Evolutionary conservation across 2,329 filamentous ascomycete species (phyloP), one percentile per base, ranked within the genome.

Genomic region (Elsinoe necatrix): DNA sequence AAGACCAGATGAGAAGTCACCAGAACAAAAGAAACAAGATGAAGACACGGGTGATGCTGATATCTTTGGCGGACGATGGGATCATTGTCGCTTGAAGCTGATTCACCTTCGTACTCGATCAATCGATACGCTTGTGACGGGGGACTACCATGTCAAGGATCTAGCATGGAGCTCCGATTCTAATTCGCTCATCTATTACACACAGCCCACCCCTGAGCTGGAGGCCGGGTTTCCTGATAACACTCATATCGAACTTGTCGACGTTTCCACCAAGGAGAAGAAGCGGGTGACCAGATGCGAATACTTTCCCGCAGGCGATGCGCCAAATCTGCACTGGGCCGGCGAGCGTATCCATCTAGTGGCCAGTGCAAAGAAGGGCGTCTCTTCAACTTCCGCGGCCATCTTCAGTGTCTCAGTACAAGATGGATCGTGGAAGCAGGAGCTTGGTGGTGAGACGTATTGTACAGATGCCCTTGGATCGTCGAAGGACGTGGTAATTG

Each of bases 61-160:
- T 6, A 67, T 74, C 14, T 74, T 68, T 66, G 71, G 68, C 23
- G 59, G 69, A 35, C 62, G 67, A 11, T 72, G 68, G 71, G 59
- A 66, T 3, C 67, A 63, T 56, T 62, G 61, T 12, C 65, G 64
- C 8, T 60, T 74, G 9, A 62, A 67, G 0, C 59, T 68, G 1
- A 39, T 73, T 0, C 57, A 72, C 27, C 43, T 73, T 1, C 60
- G 56, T 7, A 68, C 63, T 0, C 63, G 66, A 41, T 58, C 62
- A 5, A 64, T 64, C 48, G 63, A 8, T 51, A 64, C 27, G 39
- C 37, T 62, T 3, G 58, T 59, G 14, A 63, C 37, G 12, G 47
- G 45, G 4, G 58, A 63, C 8, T 55, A 55, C 6, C 67, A 71
- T 57, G 59, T 69, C 16, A 59, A 41, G 0, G 63, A 65, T 20